Conservation (phyloP, 2,329 filamentous ascomycete species). For the Ilyonectria sp. region DNA sequence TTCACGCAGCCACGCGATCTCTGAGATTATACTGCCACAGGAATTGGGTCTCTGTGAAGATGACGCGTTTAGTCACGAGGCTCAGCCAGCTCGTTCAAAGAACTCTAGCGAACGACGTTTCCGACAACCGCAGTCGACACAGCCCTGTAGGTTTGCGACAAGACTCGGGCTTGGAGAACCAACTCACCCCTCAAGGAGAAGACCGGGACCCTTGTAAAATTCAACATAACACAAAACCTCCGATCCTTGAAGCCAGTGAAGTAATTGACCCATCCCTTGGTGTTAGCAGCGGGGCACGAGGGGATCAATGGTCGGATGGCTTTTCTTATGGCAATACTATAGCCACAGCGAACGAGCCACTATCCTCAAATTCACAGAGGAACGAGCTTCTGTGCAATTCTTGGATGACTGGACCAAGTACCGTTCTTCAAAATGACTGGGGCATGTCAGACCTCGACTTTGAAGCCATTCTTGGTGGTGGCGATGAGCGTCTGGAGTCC, state of each 20-base stretch:
- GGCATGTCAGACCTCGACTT: constrained; percentile 39
- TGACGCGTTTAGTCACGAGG: constrained; percentile 36
- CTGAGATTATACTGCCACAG: constrained; percentile 36
- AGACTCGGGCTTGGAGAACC: neutral
- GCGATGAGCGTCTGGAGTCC: constrained; percentile 9
- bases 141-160: neutral
- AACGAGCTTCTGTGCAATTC: neutral
- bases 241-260: neutral
- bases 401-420: neutral
- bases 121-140: neutral
- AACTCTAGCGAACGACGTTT: neutral
- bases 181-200: neutral
- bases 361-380: neutral
- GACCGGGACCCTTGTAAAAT: neutral
- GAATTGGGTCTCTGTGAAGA: constrained; percentile 38
- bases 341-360: neutral
- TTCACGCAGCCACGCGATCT: constrained; percentile 25
- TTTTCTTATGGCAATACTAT: neutral
- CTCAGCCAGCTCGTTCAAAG: constrained; percentile 27
- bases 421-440: constrained; percentile 13
- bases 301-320: neutral
- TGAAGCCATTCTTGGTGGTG: constrained; percentile 17
- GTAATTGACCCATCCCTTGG: neutral
- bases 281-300: neutral
- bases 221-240: neutral